phyloP scores from a whole-genome alignment of 441 rosid genomes.

The Capsella rubella region DNA sequence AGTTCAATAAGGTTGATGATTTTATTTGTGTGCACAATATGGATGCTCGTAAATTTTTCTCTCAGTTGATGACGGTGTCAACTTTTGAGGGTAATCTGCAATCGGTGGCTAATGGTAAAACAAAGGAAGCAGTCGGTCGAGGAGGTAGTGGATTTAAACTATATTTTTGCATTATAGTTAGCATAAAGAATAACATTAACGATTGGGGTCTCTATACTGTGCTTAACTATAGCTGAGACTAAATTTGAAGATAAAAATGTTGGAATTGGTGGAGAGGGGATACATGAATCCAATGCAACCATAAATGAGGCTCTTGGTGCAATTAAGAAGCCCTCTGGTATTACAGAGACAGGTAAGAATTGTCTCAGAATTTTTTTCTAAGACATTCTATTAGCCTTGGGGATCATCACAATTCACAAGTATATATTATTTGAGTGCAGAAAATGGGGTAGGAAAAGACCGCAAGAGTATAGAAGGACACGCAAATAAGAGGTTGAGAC shows the following conservation, averaged over 20 bases:
- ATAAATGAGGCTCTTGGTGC: slow-evolving; percentile 46
- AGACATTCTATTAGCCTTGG: background rate
- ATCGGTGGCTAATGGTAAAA: slow-evolving; percentile 46
- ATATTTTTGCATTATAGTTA: slow-evolving; percentile 4
- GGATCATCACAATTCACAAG: background rate
- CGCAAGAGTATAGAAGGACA: slow-evolving; percentile 52
- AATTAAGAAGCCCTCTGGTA: slow-evolving; percentile 58
- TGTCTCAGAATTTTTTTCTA: slow-evolving; percentile 22
- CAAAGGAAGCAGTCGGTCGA: slow-evolving; percentile 37
- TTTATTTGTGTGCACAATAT: slow-evolving; percentile 64
- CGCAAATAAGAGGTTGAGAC: slow-evolving; percentile 63
- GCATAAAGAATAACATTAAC: background rate
- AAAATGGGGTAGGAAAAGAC: slow-evolving; percentile 45
- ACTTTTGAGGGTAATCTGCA: slow-evolving; percentile 47
- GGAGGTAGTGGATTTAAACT: slow-evolving; percentile 48
- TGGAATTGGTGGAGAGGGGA: slow-evolving; percentile 39
- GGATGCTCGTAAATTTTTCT: slow-evolving; percentile 88
- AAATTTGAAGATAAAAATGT: slow-evolving; percentile 38
- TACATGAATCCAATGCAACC: slow-evolving; percentile 36
- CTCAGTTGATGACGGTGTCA: slow-evolving; percentile 65
- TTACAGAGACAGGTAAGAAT: slow-evolving; percentile 57
- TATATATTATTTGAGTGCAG: slow-evolving; percentile 40
- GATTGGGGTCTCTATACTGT: slow-evolving; percentile 30
- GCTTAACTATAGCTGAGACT: slow-evolving; percentile 41
- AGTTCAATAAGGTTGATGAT: slow-evolving; percentile 82